A percentile compares a stretch with the other conserved stretches of the same genome.
Conservation (phyloP, 129 eudicot genomes). For the Flaveria bidentis region DNA sequence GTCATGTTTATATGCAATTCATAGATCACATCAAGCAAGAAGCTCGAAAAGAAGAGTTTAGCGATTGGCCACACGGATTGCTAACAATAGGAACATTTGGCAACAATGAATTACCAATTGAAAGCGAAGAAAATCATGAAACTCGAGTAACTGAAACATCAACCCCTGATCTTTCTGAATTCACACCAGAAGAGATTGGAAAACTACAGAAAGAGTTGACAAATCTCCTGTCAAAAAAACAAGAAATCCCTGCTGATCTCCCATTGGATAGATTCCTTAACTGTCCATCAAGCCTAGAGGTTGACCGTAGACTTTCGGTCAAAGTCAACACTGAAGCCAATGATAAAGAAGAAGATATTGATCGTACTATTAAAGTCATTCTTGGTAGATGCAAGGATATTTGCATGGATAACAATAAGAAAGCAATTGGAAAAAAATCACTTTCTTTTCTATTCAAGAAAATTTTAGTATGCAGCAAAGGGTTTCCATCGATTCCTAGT, state of each 20-base stretch:
- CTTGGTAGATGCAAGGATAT: slow-evolving; percentile 93
- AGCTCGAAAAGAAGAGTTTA: slow-evolving; percentile 67
- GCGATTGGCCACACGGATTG: slow-evolving; percentile 89
- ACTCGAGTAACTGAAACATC: slow-evolving; percentile 39
- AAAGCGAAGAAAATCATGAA: slow-evolving; percentile 41
- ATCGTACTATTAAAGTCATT: slow-evolving; percentile 79
- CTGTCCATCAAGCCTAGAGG: slow-evolving; percentile 98
- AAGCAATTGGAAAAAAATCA: slow-evolving; percentile 70
- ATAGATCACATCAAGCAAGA: slow-evolving; percentile 58
- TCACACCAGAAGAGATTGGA: slow-evolving; percentile 85
- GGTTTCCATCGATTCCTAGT: slow-evolving; percentile 73
- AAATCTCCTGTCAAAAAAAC: slow-evolving; percentile 67
- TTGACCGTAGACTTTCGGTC: slow-evolving; percentile 67
- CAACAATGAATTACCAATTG: slow-evolving; percentile 43
- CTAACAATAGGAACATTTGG: slow-evolving; percentile 93
- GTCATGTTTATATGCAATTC: slow-evolving; percentile 10
- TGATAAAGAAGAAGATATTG: slow-evolving; percentile 76
- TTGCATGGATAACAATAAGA: slow-evolving; percentile 63
- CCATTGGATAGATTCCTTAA: slow-evolving; percentile 97
- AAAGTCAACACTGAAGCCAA: slow-evolving; percentile 44
- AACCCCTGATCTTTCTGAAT: slow-evolving; percentile 84
- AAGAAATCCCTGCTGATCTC: slow-evolving; percentile 56
- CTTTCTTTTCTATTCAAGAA: slow-evolving; percentile 79
- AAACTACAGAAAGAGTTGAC: slow-evolving; percentile 74
- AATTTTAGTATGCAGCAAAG: slow-evolving; percentile 77